Base-by-base conservation (phyloP, 2,329 filamentous ascomycete species). In the Colletotrichum destructivum region DNA sequence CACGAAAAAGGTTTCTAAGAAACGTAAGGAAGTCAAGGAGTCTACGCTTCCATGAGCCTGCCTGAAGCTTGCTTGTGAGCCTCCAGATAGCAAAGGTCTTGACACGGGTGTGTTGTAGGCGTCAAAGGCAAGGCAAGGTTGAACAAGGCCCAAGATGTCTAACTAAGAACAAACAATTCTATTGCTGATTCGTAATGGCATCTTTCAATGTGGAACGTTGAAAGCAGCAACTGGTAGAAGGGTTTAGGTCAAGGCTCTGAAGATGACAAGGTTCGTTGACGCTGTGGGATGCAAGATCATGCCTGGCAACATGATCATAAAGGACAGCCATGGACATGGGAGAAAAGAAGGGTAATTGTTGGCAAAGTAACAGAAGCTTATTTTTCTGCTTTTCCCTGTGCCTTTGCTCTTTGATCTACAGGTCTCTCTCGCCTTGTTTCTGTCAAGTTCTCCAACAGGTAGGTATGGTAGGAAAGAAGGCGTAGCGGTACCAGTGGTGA, bases 241-340 rank as follows among this genome's bases (percentile, higher is more conserved):
- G 31, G 12, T 21, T 4, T 31, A 56, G 31, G 18, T 11, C 38
- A 11, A 21, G 18, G 31, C 4, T 15, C 5, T 21, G 11, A 15
- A 4, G 16, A 12, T 21, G 4, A 7, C 15, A 35, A 35, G 26
- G n/a, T 23, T 23, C 40, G 18, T 35, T 56, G 40, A 18, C 2
- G 7, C 23, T 23, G 1, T 40, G 3, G 16, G n/a, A 56, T 4
- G 18, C 35, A 8, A 21, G 18, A 23, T 4, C 54, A 15, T 23
- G 46, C 21, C 12, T 40, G 3, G 4, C n/a, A 16, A 11, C 7
- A 2, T 16, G 12, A 42, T 16, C 12, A 5, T n/a, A 23, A 5
- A 9, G 35, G n/a, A 12, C 21, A 15, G 3, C 6, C 0, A 21
- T 21, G 2, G 11, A 11, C 12, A 13, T 2, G 8, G 2, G 16